Evolutionary conservation across 2,329 filamentous ascomycete genomes (phyloP).

Genomic region (Knoxdaviesia capensis): DNA sequence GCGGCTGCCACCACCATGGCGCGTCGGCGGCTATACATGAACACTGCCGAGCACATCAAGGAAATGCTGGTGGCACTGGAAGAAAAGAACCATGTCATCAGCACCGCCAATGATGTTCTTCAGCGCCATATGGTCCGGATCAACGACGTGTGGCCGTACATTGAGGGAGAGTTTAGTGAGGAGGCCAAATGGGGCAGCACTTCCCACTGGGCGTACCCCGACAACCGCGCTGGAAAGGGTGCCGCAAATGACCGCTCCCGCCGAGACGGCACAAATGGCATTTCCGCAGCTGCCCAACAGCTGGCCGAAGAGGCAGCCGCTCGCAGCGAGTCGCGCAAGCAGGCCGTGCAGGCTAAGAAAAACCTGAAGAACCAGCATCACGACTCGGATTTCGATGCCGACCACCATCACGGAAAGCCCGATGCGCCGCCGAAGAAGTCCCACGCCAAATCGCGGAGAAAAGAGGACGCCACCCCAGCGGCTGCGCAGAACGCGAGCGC

Average conservation of each 20-base stretch:
- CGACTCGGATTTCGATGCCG: conserved; percentile 68
- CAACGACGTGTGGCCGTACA: conserved; percentile 69
- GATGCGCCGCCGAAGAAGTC: conserved; percentile 37
- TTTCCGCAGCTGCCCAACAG: conserved; percentile 56
- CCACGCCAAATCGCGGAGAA: conserved; percentile 25
- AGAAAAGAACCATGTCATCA: conserved; percentile 94
- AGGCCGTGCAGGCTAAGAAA: conserved; percentile 60
- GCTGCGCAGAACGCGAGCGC: conserved; percentile 28
- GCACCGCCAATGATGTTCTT: conserved; percentile 77
- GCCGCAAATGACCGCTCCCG: conserved; percentile 53
- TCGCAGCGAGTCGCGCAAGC: conserved; percentile 67
- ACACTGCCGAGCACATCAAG: conserved; percentile 57
- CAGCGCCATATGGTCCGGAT: conserved; percentile 69
- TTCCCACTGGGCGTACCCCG: conserved; percentile 88
- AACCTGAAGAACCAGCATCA: conserved; percentile 46
- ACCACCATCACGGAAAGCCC: conserved; percentile 22
- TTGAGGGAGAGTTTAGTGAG: conserved; percentile 79
- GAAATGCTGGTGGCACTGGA: conserved; percentile 82
- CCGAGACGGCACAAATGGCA: conserved; percentile 57
- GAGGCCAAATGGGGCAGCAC: conserved; percentile 84
- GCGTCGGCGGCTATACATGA: conserved; percentile 55
- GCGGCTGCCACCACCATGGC: conserved; percentile 27
- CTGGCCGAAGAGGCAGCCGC: conserved; percentile 70
- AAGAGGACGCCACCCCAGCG: background rate
- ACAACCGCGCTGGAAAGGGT: conserved; percentile 49